Evolutionary conservation across 1,139 yeast species (phyloP).

Genomic region (Candida anutae): DNA sequence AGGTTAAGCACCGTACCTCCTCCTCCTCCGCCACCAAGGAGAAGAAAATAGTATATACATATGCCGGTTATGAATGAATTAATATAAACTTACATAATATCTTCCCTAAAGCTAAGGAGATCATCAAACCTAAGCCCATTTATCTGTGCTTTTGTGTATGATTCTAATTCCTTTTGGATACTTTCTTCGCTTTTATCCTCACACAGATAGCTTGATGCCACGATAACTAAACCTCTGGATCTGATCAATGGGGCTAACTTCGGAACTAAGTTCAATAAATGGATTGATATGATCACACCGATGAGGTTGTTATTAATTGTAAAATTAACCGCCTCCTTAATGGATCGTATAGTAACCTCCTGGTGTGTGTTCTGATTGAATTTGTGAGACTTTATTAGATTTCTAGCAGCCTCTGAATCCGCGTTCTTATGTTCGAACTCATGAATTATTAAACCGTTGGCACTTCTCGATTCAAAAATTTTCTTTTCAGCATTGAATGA

Average conservation of each 20-base stretch:
- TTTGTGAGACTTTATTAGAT: conserved; percentile 3
- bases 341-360: conserved; percentile 37
- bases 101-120: conserved; percentile 62
- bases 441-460: conserved; percentile 34
- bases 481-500: conserved; percentile 24
- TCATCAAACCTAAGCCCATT: conserved; percentile 69
- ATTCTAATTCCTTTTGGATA: conserved; percentile 30
- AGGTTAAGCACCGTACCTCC: conserved; percentile 5
- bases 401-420: conserved; percentile 23
- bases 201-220: conserved; percentile 47
- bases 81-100: conserved; percentile 28
- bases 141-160: conserved; percentile 46
- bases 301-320: conserved; percentile 76
- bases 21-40: conserved; percentile 12
- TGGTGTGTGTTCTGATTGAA: conserved; percentile 19
- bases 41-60: conserved; percentile 1
- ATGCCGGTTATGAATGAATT: not conserved
- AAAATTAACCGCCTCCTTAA: conserved; percentile 49
- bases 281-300: conserved; percentile 73
- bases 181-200: conserved; percentile 23
- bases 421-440: conserved; percentile 10
- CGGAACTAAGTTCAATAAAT: conserved; percentile 66
- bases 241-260: conserved; percentile 69
- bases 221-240: conserved; percentile 73
- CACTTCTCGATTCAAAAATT: conserved; percentile 32